A percentile compares a stretch with the other conserved stretches of the same genome.
phyloP scores from a whole-genome alignment of 306 rosid genomes.

The Luffa aegyptiaca region DNA sequence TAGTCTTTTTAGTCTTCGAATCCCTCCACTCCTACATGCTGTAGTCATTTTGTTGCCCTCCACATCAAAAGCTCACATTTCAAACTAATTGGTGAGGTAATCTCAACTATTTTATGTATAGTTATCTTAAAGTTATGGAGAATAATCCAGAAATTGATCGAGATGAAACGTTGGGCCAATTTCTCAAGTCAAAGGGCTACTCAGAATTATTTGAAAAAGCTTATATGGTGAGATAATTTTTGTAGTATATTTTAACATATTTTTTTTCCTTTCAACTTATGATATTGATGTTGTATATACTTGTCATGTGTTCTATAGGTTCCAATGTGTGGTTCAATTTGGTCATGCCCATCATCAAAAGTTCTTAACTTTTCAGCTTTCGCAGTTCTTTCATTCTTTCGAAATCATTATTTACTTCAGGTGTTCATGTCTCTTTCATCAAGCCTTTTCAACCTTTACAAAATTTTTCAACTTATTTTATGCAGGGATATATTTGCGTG shows the following conservation, averaged over 20 bases:
- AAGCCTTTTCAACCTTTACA: too few species aligned
- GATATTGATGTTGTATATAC: background rate
- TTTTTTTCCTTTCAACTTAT: background rate
- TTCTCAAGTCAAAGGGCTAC: conserved; percentile 54
- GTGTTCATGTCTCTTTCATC: conserved; percentile 5
- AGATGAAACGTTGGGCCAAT: conserved; percentile 60
- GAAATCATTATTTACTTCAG: conserved; percentile 81
- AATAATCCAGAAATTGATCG: conserved; percentile 60
- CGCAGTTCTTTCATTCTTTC: conserved; percentile 78
- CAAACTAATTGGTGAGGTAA: too few species aligned
- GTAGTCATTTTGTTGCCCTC: too few species aligned
- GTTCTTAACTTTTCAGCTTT: conserved; percentile 76
- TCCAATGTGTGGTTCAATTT: conserved; percentile 80
- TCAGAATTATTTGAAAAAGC: conserved; percentile 75
- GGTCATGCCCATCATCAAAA: conserved; percentile 78
- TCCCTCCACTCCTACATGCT: too few species aligned
- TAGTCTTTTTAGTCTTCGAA: too few species aligned
- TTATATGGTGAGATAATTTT: conserved; percentile 46
- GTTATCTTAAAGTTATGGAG: conserved; percentile 65
- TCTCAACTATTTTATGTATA: conserved; percentile 7
- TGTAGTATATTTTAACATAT: background rate
- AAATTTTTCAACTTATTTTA: too few species aligned
- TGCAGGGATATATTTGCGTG: too few species aligned
- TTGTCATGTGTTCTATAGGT: conserved; percentile 19
- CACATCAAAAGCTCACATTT: too few species aligned